Base-by-base conservation (phyloP, 805 yeast genomes). In the Wickerhamiella parazyma region DNA sequence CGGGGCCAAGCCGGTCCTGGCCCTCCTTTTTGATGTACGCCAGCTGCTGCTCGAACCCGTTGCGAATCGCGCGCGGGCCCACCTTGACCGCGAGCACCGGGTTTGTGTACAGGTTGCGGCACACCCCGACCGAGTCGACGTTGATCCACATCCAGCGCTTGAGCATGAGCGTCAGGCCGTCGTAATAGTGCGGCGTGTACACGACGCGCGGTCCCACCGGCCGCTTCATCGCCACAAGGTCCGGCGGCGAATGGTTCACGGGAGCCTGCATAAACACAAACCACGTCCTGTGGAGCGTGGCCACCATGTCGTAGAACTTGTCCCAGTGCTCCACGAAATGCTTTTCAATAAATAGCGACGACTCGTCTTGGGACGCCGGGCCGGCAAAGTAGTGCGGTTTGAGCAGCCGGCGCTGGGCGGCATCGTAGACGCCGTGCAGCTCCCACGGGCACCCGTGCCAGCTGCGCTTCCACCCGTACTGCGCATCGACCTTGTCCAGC, bases 391-490 rank as follows among this genome's bases (percentile, higher is more conserved):
- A 80, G 47, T 73, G 64, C 0, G 78, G 72, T 19, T 44, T 41
- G 21, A 54, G 45, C 21, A 58, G 47, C 22, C 58, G 55, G 24
- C 70, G 45, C 17, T 71, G 61, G 1, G 51, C 51, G 2, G 67
- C 44, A 41, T 71, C 71, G 94, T 95, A 89, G 11, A 89, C 78
- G 0, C 78, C 82, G 52, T 78, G 79, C 45, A 74, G 76, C 11
- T 81, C 86, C 78, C 83, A 87, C 11, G 86, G 68, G 61, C 96
- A 89, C 38, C 65, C 66, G 0, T 91, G 94, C 96, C 96, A 89
- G 39, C 62, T 68, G 53, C 96, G 71, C 20, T 64, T 51, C 73
- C 91, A 89, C 1, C 82, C 82, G 61, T 83, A 84, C 45, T 69
- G 72, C 10, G 54, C 46, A 56, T 87, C 95, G 51, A 59, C 56